Evolutionary conservation across 805 yeast genomes (phyloP).

Genomic region (Lachancea lanzarotensis): DNA sequence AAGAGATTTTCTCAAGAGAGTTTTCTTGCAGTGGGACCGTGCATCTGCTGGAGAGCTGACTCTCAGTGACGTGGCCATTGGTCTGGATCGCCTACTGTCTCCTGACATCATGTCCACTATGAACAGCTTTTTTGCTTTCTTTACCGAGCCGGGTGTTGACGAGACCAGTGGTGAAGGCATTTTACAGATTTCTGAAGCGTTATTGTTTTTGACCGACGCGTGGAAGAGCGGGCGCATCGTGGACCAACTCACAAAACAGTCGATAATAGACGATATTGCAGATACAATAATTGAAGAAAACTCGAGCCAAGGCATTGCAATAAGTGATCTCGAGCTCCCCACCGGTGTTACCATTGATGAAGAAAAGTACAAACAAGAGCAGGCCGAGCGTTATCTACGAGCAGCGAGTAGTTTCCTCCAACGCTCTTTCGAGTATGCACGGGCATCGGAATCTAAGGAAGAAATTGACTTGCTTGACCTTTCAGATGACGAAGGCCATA

Average conservation of each 20-base stretch:
- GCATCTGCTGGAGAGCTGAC: slow-evolving; percentile 49
- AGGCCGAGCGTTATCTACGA: slow-evolving; percentile 71
- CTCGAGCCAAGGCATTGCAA: slow-evolving; percentile 25
- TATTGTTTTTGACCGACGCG: slow-evolving; percentile 74
- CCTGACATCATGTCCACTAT: slow-evolving; percentile 72
- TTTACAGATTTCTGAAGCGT: slow-evolving; percentile 78
- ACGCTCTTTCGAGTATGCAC: slow-evolving; percentile 85
- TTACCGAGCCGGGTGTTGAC: slow-evolving; percentile 54
- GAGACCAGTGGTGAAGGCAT: slow-evolving; percentile 72
- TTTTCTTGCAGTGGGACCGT: slow-evolving; percentile 71
- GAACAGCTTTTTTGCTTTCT: slow-evolving; percentile 71
- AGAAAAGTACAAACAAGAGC: slow-evolving; percentile 53
- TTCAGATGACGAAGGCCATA: slow-evolving; percentile 23
- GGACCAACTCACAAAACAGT: slow-evolving; percentile 56
- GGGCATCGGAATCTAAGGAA: slow-evolving; percentile 48
- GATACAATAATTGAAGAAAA: slow-evolving; percentile 43
- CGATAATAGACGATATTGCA: slow-evolving; percentile 62
- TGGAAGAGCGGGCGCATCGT: slow-evolving; percentile 68
- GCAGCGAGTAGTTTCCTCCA: slow-evolving; percentile 85
- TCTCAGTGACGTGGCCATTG: slow-evolving; percentile 63
- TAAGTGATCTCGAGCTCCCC: slow-evolving; percentile 45
- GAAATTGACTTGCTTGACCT: slow-evolving; percentile 37
- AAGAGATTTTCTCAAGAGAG: slow-evolving; percentile 48
- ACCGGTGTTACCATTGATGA: slow-evolving; percentile 56
- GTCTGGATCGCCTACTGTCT: slow-evolving; percentile 62